These are phyloP conservation scores for Phylloporus sp. DNA, from an alignment of 768 basidiomycete genomes.

Conservation along the genomic window DNA sequence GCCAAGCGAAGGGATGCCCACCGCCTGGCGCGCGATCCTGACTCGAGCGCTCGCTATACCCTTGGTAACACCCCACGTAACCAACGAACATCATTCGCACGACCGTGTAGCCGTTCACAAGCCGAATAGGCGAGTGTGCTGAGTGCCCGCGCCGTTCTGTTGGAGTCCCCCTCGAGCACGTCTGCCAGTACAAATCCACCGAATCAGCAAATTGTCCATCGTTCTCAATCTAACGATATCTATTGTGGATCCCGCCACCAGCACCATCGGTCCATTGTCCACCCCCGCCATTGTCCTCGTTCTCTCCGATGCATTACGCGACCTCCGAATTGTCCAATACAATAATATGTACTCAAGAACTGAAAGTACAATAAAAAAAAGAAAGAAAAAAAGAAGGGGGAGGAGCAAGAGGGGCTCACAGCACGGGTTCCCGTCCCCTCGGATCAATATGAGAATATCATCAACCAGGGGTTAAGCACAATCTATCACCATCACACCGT, in stretches of 20 bases:
- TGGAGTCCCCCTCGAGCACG: background rate
- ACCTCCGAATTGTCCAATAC: background rate
- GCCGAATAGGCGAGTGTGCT: background rate
- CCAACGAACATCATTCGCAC: background rate
- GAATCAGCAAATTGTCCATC: background rate
- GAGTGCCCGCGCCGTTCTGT: background rate
- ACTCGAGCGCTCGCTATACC: background rate
- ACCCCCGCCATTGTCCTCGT: background rate
- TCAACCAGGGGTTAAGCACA: slow-evolving; percentile 83
- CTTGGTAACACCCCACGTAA: background rate
- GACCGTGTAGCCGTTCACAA: background rate
- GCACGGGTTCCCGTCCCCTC: background rate
- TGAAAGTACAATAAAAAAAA: background rate
- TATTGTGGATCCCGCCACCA: background rate
- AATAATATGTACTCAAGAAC: background rate
- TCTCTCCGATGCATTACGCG: background rate
- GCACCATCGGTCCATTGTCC: no score
- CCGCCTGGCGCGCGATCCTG: background rate
- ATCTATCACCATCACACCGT: slow-evolving; percentile 39
- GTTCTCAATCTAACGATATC: background rate
- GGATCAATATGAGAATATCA: slow-evolving; percentile 66
- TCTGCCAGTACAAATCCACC: background rate
- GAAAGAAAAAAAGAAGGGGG: background rate
- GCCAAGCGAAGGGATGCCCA: background rate
- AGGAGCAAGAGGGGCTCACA: background rate